Conservation (phyloP, 2,329 filamentous ascomycete species). For the Diaporthe sp. region DNA sequence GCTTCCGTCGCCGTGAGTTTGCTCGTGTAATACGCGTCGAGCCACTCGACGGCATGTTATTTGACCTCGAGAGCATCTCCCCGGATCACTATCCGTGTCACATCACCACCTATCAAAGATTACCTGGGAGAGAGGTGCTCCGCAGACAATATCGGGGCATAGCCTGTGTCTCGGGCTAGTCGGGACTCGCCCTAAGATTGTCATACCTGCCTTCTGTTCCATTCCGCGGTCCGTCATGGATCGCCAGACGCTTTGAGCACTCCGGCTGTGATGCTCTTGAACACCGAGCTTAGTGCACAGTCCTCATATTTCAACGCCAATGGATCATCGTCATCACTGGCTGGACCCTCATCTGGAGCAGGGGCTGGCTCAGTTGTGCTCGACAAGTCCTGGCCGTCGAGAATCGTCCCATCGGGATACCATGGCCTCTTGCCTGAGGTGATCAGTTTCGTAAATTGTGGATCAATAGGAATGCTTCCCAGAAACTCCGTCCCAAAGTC, state of each 20-base stretch:
- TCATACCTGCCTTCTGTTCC: not conserved
- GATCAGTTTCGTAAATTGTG: slow-evolving; percentile 88
- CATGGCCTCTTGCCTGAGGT: slow-evolving; percentile 77
- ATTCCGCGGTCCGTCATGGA: slow-evolving; percentile 42
- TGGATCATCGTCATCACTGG: slow-evolving; percentile 51
- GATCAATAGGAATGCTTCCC: slow-evolving; percentile 91
- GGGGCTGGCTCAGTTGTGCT: slow-evolving; percentile 46
- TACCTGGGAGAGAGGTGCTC: not conserved
- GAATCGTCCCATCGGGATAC: slow-evolving; percentile 76
- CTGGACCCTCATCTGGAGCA: slow-evolving; percentile 43
- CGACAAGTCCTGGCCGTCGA: slow-evolving; percentile 69
- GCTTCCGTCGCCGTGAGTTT: not conserved
- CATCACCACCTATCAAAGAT: too few relatives aligned
- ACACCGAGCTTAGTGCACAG: slow-evolving; percentile 79
- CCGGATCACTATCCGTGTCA: not conserved
- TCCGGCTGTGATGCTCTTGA: slow-evolving; percentile 72
- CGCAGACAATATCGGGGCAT: not conserved
- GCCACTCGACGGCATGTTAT: not conserved
- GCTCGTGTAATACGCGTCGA: not conserved
- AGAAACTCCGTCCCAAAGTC: slow-evolving; percentile 89
- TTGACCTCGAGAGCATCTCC: not conserved
- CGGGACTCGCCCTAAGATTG: not conserved
- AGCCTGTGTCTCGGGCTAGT: not conserved
- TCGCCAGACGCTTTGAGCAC: slow-evolving; percentile 54
- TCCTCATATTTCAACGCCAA: slow-evolving; percentile 79